A percentile compares a stretch with the other conserved stretches of the same genome.
These are phyloP conservation scores for Phanerochaete sordida DNA, from an alignment of 768 basidiomycete genomes.

Conservation along the genomic window DNA sequence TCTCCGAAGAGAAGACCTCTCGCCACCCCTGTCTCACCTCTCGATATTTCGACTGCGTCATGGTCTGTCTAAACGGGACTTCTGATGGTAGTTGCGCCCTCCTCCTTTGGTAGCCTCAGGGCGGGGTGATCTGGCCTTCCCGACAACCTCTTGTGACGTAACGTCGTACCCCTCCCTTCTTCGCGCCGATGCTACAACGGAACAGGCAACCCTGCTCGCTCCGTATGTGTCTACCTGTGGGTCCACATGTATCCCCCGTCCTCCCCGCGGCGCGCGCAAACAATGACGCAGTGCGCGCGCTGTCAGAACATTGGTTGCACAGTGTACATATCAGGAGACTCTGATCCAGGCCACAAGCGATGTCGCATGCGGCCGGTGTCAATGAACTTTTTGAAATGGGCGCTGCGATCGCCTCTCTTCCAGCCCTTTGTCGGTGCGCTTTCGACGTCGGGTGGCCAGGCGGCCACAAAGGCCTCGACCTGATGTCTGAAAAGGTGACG, in stretches of 20 bases:
- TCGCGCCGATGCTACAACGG: not conserved
- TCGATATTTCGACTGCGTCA: too few species aligned
- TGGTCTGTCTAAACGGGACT: not conserved
- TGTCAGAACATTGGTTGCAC: not conserved
- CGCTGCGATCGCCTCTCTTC: not conserved
- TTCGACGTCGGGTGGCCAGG: not conserved
- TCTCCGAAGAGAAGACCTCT: too few species aligned
- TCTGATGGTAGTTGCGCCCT: too few species aligned
- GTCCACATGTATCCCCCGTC: slow-evolving; percentile 2
- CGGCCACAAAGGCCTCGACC: not conserved
- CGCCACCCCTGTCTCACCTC: too few species aligned
- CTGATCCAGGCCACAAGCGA: not conserved
- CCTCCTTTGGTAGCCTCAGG: not conserved
- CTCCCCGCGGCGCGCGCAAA: not conserved
- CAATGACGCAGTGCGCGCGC: slow-evolving; percentile 1
- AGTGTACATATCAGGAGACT: not conserved
- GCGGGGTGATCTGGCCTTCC: not conserved
- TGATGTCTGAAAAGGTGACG: not conserved
- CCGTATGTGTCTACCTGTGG: slow-evolving; percentile 1
- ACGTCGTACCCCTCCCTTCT: not conserved
- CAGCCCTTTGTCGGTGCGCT: not conserved
- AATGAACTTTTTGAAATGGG: not conserved
- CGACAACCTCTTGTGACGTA: not conserved
- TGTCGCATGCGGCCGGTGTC: not conserved
- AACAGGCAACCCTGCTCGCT: not conserved